These are phyloP conservation scores for Sporisorium reilianum DNA, from an alignment of 1,284 basidiomycete genomes.

Conservation along the genomic window DNA sequence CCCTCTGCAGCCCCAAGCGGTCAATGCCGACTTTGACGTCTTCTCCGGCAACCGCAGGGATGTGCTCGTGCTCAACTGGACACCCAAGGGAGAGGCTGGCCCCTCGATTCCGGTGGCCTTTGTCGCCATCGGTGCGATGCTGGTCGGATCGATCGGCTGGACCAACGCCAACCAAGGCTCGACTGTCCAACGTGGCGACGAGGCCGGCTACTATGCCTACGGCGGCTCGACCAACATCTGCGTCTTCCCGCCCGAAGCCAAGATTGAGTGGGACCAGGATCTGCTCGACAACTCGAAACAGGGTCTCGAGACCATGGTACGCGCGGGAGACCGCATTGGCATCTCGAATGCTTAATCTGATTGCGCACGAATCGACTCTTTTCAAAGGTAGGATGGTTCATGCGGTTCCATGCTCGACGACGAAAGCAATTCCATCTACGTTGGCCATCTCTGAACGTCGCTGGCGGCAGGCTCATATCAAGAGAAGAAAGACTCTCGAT, in stretches of 20 bases:
- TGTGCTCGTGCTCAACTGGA: conserved; percentile 53
- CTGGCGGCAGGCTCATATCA: too few species aligned
- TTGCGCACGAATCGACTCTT: too few species aligned
- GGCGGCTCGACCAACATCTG: conserved; percentile 60
- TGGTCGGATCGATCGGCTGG: conserved; percentile 78
- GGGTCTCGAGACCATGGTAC: conserved; percentile 80
- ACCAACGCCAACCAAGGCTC: conserved; percentile 83
- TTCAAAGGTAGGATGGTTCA: too few species aligned
- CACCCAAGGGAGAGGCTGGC: conserved; percentile 24
- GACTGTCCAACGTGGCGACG: conserved; percentile 82
- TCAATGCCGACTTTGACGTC: conserved; percentile 63
- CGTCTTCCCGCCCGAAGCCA: conserved; percentile 49
- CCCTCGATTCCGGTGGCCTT: conserved; percentile 40
- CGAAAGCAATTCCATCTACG: too few species aligned
- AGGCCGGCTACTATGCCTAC: conserved; percentile 77
- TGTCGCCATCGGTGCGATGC: conserved; percentile 71
- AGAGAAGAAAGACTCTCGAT: too few species aligned
- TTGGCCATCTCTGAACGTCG: too few species aligned
- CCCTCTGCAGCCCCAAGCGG: conserved; percentile 52
- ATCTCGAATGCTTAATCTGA: conserved; percentile 25
- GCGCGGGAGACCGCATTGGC: conserved; percentile 72
- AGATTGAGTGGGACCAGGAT: conserved; percentile 89
- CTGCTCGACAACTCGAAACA: conserved; percentile 78
- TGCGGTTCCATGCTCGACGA: too few species aligned
- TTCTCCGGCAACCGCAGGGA: conserved; percentile 60